Conservation (phyloP, 2,329 filamentous ascomycete species). For the Colletotrichum higginsianum region DNA sequence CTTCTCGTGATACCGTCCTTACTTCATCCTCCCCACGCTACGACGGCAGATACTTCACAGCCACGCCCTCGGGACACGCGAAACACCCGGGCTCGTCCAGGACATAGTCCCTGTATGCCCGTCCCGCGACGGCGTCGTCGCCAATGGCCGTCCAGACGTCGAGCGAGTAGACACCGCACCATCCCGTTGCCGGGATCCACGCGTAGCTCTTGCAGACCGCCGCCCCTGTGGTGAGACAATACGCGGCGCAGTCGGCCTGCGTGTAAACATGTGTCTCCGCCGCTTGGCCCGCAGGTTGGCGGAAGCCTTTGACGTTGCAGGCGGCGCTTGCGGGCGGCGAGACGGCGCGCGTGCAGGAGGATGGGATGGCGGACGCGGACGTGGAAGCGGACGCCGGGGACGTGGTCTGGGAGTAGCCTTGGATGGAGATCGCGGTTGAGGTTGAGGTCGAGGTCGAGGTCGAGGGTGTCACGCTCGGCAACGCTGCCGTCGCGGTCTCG, state of each 20-base stretch:
- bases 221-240: constrained; percentile 1
- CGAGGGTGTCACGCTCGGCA: not conserved
- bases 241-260: constrained; percentile 21
- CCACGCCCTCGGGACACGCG: constrained; percentile 1
- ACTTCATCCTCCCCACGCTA: not conserved
- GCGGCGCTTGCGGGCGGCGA: not conserved
- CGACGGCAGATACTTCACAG: not conserved
- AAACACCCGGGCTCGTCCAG: constrained; percentile 27
- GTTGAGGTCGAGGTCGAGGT: not conserved
- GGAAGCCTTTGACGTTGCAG: constrained; percentile 27
- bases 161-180: constrained; percentile 21
- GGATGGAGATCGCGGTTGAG: not conserved
- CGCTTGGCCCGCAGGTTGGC: not conserved
- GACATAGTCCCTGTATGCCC: constrained; percentile 20
- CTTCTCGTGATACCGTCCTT: not conserved
- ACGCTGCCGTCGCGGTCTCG: not conserved
- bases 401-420: constrained; percentile 4
- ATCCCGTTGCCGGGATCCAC: constrained; percentile 10
- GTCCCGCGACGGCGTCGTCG: constrained; percentile 24
- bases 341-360: not conserved
- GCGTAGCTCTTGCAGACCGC: constrained; percentile 21
- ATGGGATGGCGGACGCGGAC: not conserved
- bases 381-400: constrained; percentile 1
- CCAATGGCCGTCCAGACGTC: constrained; percentile 24
- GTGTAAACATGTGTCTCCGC: not conserved